A percentile compares a stretch with the other conserved stretches of the same genome.
Evolutionary conservation across 768 basidiomycete genomes (phyloP).

Genomic region (Trametes villosa): DNA sequence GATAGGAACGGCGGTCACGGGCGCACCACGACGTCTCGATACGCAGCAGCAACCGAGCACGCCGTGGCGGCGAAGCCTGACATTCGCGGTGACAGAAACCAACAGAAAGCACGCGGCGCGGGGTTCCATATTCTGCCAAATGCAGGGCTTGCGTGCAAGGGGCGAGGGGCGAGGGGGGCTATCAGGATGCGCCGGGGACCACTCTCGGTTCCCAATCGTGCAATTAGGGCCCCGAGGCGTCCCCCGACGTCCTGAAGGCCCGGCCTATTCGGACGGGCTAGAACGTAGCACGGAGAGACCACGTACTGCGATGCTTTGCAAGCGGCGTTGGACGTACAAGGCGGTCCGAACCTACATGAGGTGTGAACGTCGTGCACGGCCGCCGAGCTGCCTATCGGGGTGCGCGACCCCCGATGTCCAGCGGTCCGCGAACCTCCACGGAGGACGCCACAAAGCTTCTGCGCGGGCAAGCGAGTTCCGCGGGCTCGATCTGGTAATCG

Average conservation of each 20-base stretch:
- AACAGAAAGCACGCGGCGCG: not conserved
- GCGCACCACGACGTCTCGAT: not conserved
- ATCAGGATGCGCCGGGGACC: not conserved
- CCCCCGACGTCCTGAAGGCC: not conserved
- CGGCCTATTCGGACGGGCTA: slow-evolving; percentile 4
- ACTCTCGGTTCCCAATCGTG: slow-evolving; percentile 14
- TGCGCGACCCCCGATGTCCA: slow-evolving; percentile 8
- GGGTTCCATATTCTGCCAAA: not conserved
- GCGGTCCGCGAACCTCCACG: slow-evolving; percentile 8
- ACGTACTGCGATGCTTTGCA: slow-evolving; percentile 7
- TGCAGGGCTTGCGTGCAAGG: not conserved
- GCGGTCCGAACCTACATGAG: not conserved
- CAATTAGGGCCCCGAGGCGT: slow-evolving; percentile 4
- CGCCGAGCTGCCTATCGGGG: not conserved
- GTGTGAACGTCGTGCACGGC: not conserved
- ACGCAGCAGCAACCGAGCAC: not conserved
- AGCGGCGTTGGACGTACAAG: not conserved
- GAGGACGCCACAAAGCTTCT: slow-evolving; percentile 14
- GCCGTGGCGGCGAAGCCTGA: not conserved
- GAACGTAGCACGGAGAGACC: slow-evolving; percentile 1
- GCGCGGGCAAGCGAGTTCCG: not conserved
- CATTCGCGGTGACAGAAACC: not conserved
- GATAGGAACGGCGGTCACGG: not conserved
- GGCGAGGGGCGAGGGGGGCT: not conserved
- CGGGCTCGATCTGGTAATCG: slow-evolving; percentile 10